phyloP scores from a whole-genome alignment of 2,329 filamentous ascomycete species.

The Neonectria sp. region DNA sequence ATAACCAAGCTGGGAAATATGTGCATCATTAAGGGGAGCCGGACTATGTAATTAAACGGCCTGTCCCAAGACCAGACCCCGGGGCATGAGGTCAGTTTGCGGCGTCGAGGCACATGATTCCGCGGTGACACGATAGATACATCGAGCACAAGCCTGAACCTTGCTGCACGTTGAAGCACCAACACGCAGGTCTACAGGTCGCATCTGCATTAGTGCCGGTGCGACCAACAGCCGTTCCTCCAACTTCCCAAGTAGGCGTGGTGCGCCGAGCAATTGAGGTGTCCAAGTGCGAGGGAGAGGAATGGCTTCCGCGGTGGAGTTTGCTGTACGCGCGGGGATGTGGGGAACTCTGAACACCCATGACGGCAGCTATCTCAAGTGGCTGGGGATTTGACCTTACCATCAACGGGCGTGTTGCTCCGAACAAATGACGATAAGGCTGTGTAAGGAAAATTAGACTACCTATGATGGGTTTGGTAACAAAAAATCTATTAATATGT shows the following conservation, averaged over 20 bases:
- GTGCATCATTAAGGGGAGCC: not conserved
- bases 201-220: constrained; percentile 8
- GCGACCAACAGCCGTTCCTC: not conserved
- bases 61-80: not conserved
- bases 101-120: constrained; percentile 13
- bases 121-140: not conserved
- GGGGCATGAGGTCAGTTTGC: not conserved
- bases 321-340: not conserved
- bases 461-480: not conserved
- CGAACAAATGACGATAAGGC: too few relatives aligned
- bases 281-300: not conserved
- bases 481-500: not conserved
- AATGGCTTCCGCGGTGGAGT: not conserved
- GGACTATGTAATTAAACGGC: not conserved
- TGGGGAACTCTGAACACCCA: not conserved
- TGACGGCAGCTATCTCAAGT: not conserved
- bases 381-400: not conserved
- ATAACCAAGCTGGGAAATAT: not conserved
- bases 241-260: not conserved
- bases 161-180: not conserved
- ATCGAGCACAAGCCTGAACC: not conserved
- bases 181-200: not conserved
- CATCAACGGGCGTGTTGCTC: too few relatives aligned
- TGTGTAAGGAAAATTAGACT: too few relatives aligned
- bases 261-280: not conserved